phyloP scores from a whole-genome alignment of 2,329 filamentous ascomycete species.

The Colletotrichum paranaense region DNA sequence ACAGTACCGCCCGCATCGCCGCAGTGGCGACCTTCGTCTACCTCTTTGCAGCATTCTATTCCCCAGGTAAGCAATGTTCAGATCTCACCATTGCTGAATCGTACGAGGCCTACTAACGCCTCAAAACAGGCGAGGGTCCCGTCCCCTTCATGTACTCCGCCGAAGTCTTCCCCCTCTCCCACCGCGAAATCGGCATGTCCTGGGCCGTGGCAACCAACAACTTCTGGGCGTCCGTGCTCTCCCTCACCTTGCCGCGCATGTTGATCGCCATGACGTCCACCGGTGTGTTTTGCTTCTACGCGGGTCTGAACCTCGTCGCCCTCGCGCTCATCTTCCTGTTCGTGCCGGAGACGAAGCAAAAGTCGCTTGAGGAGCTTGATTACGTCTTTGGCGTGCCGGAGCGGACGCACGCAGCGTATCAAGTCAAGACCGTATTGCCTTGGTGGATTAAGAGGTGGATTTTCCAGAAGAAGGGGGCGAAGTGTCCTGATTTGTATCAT shows the following conservation, averaged over 20 bases:
- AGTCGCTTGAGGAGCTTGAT: slow-evolving; percentile 66
- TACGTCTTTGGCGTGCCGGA: slow-evolving; percentile 71
- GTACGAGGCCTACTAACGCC: fast-evolving
- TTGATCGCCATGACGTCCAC: slow-evolving; percentile 48
- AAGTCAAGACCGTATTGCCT: slow-evolving; percentile 65
- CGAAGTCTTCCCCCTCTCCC: slow-evolving; percentile 73
- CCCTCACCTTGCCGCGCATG: slow-evolving; percentile 63
- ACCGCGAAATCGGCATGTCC: slow-evolving; percentile 73
- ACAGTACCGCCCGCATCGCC: slow-evolving; percentile 57
- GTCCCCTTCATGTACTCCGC: slow-evolving; percentile 73
- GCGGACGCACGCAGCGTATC: slow-evolving; percentile 66
- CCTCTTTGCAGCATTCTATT: slow-evolving; percentile 74
- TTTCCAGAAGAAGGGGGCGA: slow-evolving; percentile 55
- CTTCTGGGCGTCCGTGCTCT: slow-evolving; percentile 63
- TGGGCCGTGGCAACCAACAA: slow-evolving; percentile 71
- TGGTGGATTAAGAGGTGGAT: slow-evolving; percentile 72
- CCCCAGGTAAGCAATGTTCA: slow-evolving; percentile 56
- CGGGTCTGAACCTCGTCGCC: slow-evolving; percentile 57
- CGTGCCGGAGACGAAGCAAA: slow-evolving; percentile 62
- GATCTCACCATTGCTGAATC: not conserved
- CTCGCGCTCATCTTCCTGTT: slow-evolving; percentile 60
- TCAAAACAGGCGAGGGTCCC: slow-evolving; percentile 59
- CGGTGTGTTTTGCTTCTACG: slow-evolving; percentile 58
- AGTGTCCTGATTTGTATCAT: slow-evolving; percentile 43
- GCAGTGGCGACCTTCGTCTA: slow-evolving; percentile 72